Conservation (phyloP, 2,329 filamentous ascomycete genomes). For the Coniella vitis region DNA sequence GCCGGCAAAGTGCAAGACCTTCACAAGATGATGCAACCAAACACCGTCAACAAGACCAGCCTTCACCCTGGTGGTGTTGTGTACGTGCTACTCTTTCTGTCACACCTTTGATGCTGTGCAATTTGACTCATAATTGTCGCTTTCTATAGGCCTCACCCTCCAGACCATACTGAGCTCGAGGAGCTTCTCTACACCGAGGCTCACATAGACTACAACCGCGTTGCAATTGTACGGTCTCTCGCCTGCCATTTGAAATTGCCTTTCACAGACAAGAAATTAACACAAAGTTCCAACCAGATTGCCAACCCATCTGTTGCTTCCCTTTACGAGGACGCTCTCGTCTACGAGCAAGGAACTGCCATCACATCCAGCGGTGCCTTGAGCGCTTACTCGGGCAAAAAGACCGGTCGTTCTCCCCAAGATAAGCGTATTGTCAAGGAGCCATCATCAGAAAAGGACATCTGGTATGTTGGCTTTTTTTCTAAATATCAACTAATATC, state of each 20-base stretch:
- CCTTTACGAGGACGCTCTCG: conserved; percentile 95
- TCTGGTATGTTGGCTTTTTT: conserved; percentile 52
- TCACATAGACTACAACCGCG: conserved; percentile 98
- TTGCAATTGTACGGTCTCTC: conserved; percentile 81
- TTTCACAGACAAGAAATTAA: too few species aligned
- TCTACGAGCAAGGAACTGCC: conserved; percentile 93
- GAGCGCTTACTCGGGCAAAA: conserved; percentile 95
- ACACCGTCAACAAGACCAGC: conserved; percentile 79
- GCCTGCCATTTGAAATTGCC: too few species aligned
- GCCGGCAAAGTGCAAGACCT: conserved; percentile 22
- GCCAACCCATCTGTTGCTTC: conserved; percentile 93
- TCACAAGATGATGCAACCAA: conserved; percentile 36
- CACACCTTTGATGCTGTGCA: neutral
- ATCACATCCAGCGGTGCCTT: conserved; percentile 94
- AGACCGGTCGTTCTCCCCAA: conserved; percentile 92
- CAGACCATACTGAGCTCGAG: conserved; percentile 92
- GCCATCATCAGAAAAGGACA: conserved; percentile 75
- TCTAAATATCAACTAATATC: neutral
- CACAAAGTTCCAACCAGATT: conserved; percentile 42
- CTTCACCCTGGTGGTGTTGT: conserved; percentile 86
- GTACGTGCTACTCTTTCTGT: conserved; percentile 49
- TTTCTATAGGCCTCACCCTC: conserved; percentile 57
- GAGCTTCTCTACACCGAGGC: conserved; percentile 96
- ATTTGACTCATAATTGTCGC: neutral
- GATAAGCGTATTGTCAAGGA: conserved; percentile 99